Evolutionary conservation across 257 asterid genomes (phyloP), one percentile per base, ranked within the genome.

Genomic region (Thymus mandschuricus): DNA sequence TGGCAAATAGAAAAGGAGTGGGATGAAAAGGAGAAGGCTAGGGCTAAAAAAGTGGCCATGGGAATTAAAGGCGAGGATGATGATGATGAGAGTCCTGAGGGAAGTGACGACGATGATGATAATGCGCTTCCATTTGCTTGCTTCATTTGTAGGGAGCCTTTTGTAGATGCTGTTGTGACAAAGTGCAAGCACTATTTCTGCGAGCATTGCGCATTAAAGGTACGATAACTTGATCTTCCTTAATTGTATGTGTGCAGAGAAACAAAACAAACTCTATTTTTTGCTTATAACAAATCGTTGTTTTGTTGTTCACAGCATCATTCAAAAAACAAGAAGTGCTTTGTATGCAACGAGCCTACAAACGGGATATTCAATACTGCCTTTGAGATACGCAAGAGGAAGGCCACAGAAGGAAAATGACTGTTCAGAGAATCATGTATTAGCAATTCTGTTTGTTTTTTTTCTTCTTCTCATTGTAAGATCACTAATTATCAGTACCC

Each of bases 181-280:
- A 92, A 71, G 86, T 95, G 99, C 89, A 95, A 95, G 77, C 99
- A 95, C 80, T 92, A 92, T 79, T 95, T 92, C 80, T 95, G 99
- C 65, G 95, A 88, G 85, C 99, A 95, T 76, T 95, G 98, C 74
- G 97, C 98, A 28, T 76, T 95, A 71, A 95, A 89, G 99, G 95
- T 91, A 85, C 58, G 35, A 21, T 15, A 43, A 3, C 60, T 57
- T 49, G 30, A 11, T 64, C 56, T 69, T 31, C 57, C 55, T 52
- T 72, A 12, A 31, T 73, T 71, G 64, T 8, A 3, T 49, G 0
- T 29, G 40, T 35, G 40, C 2, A 62, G 45, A 66, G 33, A 51
- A 11, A 57, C 3, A 21, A 12, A 48, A 48, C 7, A 30, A 46
- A 56, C 29, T n/a, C 41, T 33, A 0, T 67, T 69, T 41, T 21